Evolutionary conservation across 768 basidiomycete genomes (phyloP).

Genomic region (Pleurotus platypus): DNA sequence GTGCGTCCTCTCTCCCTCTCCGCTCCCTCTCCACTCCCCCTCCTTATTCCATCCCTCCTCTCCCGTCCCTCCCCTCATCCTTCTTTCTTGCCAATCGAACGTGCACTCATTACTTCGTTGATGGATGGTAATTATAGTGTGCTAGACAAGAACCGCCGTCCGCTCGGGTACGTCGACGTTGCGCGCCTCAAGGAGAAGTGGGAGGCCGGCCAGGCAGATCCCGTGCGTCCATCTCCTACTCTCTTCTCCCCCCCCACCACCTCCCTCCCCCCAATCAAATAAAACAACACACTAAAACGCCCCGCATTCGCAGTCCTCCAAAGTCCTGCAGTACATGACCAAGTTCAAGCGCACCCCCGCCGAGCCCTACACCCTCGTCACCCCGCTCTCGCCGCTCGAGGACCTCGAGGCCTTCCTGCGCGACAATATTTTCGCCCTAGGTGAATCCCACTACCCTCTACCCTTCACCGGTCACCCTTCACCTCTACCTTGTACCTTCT

Average conservation of each 20-base stretch:
- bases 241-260: not conserved
- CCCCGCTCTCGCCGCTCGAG: constrained; percentile 72
- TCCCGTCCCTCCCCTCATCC: no score
- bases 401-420: constrained; percentile 81
- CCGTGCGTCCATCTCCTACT: constrained; percentile 42
- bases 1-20: constrained; percentile 33
- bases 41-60: no score
- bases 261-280: not conserved
- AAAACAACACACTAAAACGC: no score
- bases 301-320: constrained; percentile 27
- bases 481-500: not conserved
- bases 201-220: constrained; percentile 68
- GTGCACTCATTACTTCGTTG: no score
- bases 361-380: constrained; percentile 75
- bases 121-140: constrained; percentile 36
- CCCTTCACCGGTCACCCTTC: not conserved
- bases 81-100: no score
- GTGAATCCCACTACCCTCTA: constrained; percentile 27
- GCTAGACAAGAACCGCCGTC: constrained; percentile 65
- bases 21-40: not conserved
- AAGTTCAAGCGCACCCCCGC: constrained; percentile 65
- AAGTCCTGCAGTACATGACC: constrained; percentile 66
- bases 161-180: constrained; percentile 84
- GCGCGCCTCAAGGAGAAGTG: constrained; percentile 71
- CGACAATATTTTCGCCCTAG: constrained; percentile 71